Conservation (phyloP, 73 alveolate genomes). For the Stentor roeselii region DNA sequence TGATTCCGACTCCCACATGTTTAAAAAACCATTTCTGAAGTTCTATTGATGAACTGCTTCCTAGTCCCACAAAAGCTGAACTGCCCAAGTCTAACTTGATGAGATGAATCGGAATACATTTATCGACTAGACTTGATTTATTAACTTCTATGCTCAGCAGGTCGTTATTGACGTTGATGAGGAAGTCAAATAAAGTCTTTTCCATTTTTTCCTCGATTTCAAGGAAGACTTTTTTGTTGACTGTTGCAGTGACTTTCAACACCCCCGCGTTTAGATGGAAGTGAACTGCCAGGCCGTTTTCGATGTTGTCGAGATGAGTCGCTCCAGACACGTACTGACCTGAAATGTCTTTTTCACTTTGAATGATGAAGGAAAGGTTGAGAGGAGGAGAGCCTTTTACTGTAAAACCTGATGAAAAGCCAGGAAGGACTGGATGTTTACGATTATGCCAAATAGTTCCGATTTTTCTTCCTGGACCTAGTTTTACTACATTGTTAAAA, state of each 20-base stretch:
- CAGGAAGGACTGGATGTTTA: constrained; percentile 50
- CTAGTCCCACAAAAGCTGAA: constrained; percentile 4
- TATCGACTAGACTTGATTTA: not conserved
- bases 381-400: constrained; percentile 30
- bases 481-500: constrained; percentile 29
- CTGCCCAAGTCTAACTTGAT: constrained; percentile 6
- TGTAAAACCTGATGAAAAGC: constrained; percentile 43
- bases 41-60: not conserved
- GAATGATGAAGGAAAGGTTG: not conserved
- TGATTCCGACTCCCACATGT: not conserved
- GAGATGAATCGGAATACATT: not conserved
- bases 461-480: constrained; percentile 39
- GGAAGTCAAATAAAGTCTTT: not conserved
- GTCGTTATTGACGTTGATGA: not conserved
- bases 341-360: constrained; percentile 19
- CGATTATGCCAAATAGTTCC: constrained; percentile 72
- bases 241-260: not conserved
- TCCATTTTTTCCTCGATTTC: constrained; percentile 1
- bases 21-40: not conserved
- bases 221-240: not conserved
- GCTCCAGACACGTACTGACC: constrained; percentile 6
- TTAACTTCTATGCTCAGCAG: not conserved
- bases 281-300: not conserved
- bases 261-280: not conserved
- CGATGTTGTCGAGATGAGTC: not conserved